Evolutionary conservation across 345 rosid species (phyloP).

Genomic region (Triadica sebifera): DNA sequence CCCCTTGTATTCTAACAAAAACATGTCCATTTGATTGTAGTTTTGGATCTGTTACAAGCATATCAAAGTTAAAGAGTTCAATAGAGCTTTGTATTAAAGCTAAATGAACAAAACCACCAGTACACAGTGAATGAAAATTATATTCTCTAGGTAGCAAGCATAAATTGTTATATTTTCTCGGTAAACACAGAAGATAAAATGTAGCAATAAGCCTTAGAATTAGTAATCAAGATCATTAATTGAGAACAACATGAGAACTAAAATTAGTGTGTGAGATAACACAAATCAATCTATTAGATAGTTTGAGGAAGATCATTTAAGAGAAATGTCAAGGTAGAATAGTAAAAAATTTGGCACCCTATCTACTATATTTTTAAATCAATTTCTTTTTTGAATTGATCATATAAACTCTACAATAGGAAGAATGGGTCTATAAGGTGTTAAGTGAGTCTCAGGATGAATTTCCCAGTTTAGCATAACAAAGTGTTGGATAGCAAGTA

Average conservation of each 20-base stretch:
- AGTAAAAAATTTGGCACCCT: not conserved
- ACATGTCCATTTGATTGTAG: slow-evolving; percentile 61
- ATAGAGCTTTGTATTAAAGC: not conserved
- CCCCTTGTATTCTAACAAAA: slow-evolving; percentile 96
- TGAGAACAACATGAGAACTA: not conserved
- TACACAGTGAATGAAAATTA: not conserved
- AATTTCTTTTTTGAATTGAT: too few relatives aligned
- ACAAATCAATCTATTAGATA: not conserved
- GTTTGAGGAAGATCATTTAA: not conserved
- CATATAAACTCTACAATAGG: too few relatives aligned
- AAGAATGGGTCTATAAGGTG: not conserved
- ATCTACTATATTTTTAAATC: not conserved
- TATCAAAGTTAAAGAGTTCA: slow-evolving; percentile 2
- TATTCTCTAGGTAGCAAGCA: not conserved
- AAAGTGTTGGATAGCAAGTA: not conserved
- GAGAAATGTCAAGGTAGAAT: not conserved
- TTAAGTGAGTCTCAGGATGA: not conserved
- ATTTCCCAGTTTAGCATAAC: not conserved
- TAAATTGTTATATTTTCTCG: not conserved
- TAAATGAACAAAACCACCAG: not conserved
- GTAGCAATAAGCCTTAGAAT: not conserved
- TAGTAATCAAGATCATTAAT: not conserved
- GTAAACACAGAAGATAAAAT: not conserved
- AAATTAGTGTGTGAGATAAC: not conserved
- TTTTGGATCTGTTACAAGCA: slow-evolving; percentile 53